Conservation (phyloP, 192 early-diverging fungal species). For the Coemansia sp. region DNA sequence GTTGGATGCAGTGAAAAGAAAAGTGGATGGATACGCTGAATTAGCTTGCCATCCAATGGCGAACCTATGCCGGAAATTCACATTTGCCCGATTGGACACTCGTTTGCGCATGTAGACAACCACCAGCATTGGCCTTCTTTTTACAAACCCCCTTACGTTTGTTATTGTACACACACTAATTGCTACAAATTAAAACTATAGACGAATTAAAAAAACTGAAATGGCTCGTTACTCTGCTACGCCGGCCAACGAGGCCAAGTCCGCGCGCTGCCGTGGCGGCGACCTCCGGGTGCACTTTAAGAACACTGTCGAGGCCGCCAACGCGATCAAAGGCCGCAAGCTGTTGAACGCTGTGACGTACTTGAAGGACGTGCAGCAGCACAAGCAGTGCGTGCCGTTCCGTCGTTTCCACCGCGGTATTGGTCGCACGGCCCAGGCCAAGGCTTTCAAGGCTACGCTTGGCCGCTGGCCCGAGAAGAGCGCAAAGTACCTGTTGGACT, state of each 20-base stretch:
- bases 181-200: too few species aligned
- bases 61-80: slow-evolving; percentile 2
- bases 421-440: slow-evolving; percentile 96
- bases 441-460: slow-evolving; percentile 79
- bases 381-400: slow-evolving; percentile 98
- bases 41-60: not conserved
- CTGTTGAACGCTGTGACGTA: slow-evolving; percentile 87
- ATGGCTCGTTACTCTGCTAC: slow-evolving; percentile 84
- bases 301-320: slow-evolving; percentile 97
- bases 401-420: slow-evolving; percentile 95
- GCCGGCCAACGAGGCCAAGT: slow-evolving; percentile 77
- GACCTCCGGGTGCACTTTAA: slow-evolving; percentile 97
- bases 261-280: slow-evolving; percentile 85
- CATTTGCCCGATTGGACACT: not conserved
- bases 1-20: not conserved
- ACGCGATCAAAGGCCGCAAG: slow-evolving; percentile 89
- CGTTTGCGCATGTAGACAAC: not conserved
- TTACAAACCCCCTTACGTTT: too few species aligned
- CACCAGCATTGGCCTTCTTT: too few species aligned
- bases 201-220: slow-evolving; percentile 2
- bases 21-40: slow-evolving; percentile 1
- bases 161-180: too few species aligned
- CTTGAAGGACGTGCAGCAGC: slow-evolving; percentile 92
- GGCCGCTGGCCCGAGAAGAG: slow-evolving; percentile 98
- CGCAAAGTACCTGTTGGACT: slow-evolving; percentile 86